Evolutionary conservation across 495 filamentous ascomycete species (phyloP).

Genomic region (Lepidopterella palustris): DNA sequence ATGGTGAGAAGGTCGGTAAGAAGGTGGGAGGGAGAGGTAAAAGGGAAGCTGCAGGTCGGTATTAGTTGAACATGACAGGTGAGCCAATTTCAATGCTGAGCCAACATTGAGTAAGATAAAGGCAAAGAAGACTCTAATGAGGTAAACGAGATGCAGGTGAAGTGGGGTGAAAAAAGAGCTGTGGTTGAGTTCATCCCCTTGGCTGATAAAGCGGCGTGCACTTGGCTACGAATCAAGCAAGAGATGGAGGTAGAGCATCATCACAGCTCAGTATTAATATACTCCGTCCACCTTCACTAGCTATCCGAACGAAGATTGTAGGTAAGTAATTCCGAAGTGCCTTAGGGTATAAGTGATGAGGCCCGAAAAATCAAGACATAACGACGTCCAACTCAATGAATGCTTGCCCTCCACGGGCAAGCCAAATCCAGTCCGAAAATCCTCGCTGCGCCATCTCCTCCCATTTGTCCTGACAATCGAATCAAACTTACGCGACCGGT

Average conservation of each 20-base stretch:
- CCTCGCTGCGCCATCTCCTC: background rate
- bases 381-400: background rate
- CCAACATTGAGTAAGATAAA: background rate
- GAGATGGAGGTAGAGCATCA: background rate
- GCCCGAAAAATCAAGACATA: background rate
- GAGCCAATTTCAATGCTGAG: background rate
- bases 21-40: background rate
- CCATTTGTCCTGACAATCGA: background rate
- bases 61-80: background rate
- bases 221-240: background rate
- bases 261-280: background rate
- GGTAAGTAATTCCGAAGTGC: background rate
- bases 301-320: background rate
- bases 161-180: no score
- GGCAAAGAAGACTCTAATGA: no score
- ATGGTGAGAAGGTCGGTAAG: background rate
- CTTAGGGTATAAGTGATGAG: conserved; percentile 2
- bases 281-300: background rate
- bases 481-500: background rate
- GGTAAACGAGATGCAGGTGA: no score
- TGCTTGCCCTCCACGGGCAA: background rate
- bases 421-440: background rate
- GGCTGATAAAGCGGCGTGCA: background rate
- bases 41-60: background rate
- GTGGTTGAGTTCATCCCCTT: no score